Evolutionary conservation across 2,329 filamentous ascomycete species (phyloP).

Genomic region (Aspergillus novofumigatus): DNA sequence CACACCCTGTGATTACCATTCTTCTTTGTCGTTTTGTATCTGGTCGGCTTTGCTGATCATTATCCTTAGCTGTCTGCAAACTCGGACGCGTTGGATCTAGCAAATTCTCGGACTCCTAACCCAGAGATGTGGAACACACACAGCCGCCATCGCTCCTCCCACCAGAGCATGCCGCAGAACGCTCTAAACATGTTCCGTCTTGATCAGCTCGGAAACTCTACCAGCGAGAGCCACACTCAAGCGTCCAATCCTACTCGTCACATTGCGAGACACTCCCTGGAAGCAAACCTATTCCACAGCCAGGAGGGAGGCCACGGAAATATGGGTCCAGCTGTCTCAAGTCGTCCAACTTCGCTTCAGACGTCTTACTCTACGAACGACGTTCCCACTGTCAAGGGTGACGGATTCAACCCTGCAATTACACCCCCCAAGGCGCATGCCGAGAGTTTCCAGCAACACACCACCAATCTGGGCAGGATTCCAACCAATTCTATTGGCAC

Average conservation of each 20-base stretch:
- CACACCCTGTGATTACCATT: neutral
- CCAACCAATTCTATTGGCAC: slow-evolving; percentile 63
- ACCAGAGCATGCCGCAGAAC: slow-evolving; percentile 58
- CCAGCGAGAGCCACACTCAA: slow-evolving; percentile 23
- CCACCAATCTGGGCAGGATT: slow-evolving; percentile 75
- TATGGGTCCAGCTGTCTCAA: slow-evolving; percentile 28
- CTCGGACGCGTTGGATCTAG: slow-evolving; percentile 75
- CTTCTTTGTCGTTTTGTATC: neutral
- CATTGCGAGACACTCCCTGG: slow-evolving; percentile 43
- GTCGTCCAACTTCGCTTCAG: slow-evolving; percentile 53
- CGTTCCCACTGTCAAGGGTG: slow-evolving; percentile 76
- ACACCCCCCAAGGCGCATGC: slow-evolving; percentile 55
- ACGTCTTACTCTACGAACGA: slow-evolving; percentile 89
- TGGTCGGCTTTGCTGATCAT: slow-evolving; percentile 34
- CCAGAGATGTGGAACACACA: slow-evolving; percentile 63
- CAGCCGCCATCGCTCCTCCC: slow-evolving; percentile 63
- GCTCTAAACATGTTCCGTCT: slow-evolving; percentile 41
- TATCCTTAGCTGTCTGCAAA: slow-evolving; percentile 68
- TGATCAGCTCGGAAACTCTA: slow-evolving; percentile 31
- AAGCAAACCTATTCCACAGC: slow-evolving; percentile 36
- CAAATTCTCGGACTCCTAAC: slow-evolving; percentile 63
- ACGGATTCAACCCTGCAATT: slow-evolving; percentile 45
- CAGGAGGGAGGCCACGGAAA: slow-evolving; percentile 27
- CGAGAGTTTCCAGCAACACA: slow-evolving; percentile 66
- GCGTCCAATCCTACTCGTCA: slow-evolving; percentile 32